phyloP scores from a whole-genome alignment of 2,329 filamentous ascomycete genomes.

The Xylariaceae sp. region DNA sequence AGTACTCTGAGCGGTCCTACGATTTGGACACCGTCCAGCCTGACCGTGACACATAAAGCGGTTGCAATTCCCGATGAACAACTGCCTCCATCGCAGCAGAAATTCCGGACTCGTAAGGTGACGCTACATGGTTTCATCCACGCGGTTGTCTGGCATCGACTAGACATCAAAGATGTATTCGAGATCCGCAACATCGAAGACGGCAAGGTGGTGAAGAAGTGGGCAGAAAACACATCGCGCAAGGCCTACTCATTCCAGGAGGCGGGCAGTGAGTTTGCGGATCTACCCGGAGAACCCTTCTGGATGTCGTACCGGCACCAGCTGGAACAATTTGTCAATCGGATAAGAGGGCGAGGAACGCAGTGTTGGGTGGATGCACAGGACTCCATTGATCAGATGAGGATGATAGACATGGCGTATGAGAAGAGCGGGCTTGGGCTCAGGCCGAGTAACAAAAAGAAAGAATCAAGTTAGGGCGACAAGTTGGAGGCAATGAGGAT shows the following conservation, averaged over 20 bases:
- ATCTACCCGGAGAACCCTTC: conserved; percentile 27
- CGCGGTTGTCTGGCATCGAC: conserved; percentile 19
- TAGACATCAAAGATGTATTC: conserved; percentile 27
- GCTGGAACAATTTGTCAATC: conserved; percentile 38
- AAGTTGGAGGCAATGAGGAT: too few relatives aligned
- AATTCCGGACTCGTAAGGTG: conserved; percentile 21
- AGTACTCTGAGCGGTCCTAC: conserved; percentile 26
- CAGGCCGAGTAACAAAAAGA: conserved; percentile 23
- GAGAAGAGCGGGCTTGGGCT: conserved; percentile 31
- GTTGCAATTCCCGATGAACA: conserved; percentile 23
- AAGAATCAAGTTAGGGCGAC: background rate
- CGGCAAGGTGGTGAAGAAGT: conserved; percentile 17
- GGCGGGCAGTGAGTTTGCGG: conserved; percentile 12
- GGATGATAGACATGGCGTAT: conserved; percentile 38
- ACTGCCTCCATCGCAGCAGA: background rate
- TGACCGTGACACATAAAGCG: conserved; percentile 23
- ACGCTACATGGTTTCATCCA: conserved; percentile 22
- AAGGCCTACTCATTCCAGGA: conserved; percentile 23
- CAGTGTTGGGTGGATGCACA: conserved; percentile 34
- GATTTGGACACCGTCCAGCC: conserved; percentile 17
- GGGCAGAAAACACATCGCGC: conserved; percentile 21
- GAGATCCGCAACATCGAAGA: conserved; percentile 19
- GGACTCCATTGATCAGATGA: conserved; percentile 36
- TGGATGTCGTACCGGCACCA: conserved; percentile 38
- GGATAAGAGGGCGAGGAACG: conserved; percentile 31